Evolutionary conservation across 352 stramenopile genomes (phyloP).

Genomic region (Lagenidium sp.): DNA sequence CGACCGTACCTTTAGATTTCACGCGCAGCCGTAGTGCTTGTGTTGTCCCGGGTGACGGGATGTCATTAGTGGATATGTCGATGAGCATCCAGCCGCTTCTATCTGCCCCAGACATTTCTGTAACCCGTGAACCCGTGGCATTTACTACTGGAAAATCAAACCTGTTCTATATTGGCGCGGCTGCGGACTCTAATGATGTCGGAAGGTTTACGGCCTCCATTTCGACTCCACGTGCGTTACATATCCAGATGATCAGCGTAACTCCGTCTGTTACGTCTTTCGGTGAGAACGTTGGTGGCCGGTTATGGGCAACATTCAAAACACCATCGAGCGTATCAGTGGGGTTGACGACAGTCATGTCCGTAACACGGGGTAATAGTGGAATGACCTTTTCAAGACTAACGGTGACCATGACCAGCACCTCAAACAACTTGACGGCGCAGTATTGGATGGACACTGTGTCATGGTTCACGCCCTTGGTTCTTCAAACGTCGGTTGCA

Average conservation of each 20-base stretch:
- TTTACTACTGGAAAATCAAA: too few species aligned
- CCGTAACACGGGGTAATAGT: background rate
- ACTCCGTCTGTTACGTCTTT: background rate
- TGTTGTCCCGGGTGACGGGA: constrained; percentile 19
- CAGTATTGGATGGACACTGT: background rate
- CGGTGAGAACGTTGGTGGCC: background rate
- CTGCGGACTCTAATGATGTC: too few species aligned
- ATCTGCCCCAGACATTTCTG: constrained; percentile 4
- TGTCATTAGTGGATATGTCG: constrained; percentile 28
- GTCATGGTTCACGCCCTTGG: background rate
- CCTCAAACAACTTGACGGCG: background rate
- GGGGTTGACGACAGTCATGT: background rate
- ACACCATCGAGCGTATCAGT: too few species aligned
- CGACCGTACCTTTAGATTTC: constrained; percentile 33
- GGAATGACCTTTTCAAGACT: background rate
- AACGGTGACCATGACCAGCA: background rate
- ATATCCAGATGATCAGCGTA: background rate
- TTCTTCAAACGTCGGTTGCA: background rate
- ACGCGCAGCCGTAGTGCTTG: constrained; percentile 19
- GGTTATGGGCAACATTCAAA: background rate
- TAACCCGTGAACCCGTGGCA: background rate
- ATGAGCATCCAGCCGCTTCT: constrained; percentile 20
- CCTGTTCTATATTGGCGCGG: too few species aligned
- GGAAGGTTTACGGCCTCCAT: background rate
- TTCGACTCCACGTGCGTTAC: background rate